Evolutionary conservation across 441 rosid species (phyloP).

Genomic region (Macaranga tanarius): DNA sequence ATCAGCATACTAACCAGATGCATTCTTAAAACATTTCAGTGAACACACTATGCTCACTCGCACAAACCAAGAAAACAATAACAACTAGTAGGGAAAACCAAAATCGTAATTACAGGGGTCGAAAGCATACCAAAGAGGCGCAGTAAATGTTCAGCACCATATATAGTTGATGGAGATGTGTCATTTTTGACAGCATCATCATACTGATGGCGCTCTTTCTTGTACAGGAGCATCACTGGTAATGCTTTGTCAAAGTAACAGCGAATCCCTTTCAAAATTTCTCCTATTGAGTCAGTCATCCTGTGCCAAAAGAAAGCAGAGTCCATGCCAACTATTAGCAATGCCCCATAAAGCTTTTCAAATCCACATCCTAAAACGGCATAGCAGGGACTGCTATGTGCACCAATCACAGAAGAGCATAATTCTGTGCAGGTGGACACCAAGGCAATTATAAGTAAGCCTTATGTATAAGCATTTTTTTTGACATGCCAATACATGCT

Average conservation of each 20-base stretch:
- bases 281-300: conserved; percentile 78
- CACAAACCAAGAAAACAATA: neutral
- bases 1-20: neutral
- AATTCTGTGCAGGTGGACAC: neutral
- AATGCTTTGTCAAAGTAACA: conserved; percentile 92
- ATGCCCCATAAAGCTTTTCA: neutral
- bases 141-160: conserved; percentile 96
- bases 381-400: neutral
- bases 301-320: conserved; percentile 38
- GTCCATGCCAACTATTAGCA: conserved; percentile 19
- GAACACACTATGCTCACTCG: neutral
- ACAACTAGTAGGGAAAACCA: neutral
- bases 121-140: conserved; percentile 81
- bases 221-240: conserved; percentile 78
- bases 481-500: too few species aligned
- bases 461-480: neutral
- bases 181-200: conserved; percentile 52
- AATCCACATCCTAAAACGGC: neutral
- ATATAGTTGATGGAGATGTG: conserved; percentile 80
- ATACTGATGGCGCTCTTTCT: conserved; percentile 86
- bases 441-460: neutral
- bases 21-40: neutral
- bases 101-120: conserved; percentile 2
- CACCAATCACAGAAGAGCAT: neutral
- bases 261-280: conserved; percentile 82